A percentile compares a stretch with the other conserved stretches of the same genome.
These are phyloP conservation scores for Sugiyamaella xylanicola DNA, from an alignment of 1,139 yeast genomes.

Conservation along the genomic window DNA sequence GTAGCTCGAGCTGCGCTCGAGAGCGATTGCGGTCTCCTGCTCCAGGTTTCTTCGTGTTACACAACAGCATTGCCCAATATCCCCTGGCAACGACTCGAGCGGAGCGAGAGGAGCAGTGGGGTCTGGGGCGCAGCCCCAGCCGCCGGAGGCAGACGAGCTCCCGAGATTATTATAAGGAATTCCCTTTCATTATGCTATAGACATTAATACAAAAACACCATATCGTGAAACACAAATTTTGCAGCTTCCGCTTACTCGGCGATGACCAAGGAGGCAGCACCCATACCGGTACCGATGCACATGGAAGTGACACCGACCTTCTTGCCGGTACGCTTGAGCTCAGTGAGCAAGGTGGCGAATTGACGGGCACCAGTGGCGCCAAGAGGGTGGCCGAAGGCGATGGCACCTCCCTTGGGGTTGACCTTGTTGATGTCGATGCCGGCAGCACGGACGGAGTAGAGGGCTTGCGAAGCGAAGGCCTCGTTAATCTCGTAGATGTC, in stretches of 20 bases:
- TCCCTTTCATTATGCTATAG: conserved; percentile 13
- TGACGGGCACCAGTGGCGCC: conserved; percentile 98
- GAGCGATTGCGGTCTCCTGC: too few species aligned
- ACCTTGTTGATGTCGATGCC: conserved; percentile 72
- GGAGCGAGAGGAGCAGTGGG: neutral
- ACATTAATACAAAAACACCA: conserved; percentile 9
- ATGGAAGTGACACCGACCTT: conserved; percentile 88
- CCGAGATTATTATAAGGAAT: neutral
- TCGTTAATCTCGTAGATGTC: conserved; percentile 86
- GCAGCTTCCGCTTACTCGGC: conserved; percentile 52
- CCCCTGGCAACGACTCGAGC: neutral
- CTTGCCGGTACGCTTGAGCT: conserved; percentile 64
- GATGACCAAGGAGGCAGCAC: conserved; percentile 86
- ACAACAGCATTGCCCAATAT: too few species aligned
- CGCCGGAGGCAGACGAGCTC: neutral
- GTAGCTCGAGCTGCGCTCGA: neutral
- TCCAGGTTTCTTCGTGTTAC: too few species aligned
- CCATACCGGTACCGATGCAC: conserved; percentile 99
- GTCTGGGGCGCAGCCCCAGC: conserved; percentile 4
- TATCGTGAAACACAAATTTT: neutral
- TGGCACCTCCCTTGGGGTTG: conserved; percentile 94
- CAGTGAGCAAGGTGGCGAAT: conserved; percentile 81
- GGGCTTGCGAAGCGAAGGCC: conserved; percentile 94
- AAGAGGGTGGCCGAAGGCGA: conserved; percentile 93
- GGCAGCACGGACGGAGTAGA: conserved; percentile 67